Base-by-base conservation (phyloP, 176 grass and related monocot genomes). In the Paspalum notatum region DNA sequence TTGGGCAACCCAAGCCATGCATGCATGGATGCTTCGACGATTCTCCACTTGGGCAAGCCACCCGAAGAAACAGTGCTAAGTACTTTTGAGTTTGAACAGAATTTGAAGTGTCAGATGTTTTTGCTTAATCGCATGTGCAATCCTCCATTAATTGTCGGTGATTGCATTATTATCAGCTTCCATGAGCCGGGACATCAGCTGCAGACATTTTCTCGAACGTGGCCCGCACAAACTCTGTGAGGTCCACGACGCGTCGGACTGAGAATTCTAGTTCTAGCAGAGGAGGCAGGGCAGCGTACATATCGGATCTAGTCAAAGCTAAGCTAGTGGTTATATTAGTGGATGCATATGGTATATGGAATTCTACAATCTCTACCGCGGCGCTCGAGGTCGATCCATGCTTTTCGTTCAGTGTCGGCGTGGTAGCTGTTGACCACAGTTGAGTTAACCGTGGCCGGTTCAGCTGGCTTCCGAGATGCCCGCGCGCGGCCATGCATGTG, bases 111-210 rank as follows among this genome's bases (percentile, higher is more conserved):
- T 47, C 44, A 27, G 43, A 21, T 27, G 7, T 8, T 18, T 39
- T 53, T 72, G 9, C 15, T 37, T 72, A 5, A 13, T 26, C 49
- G 15, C 53, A 81, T 60, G 66, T 81, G 53, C 51, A 68, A 32
- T 80, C 17, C 66, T 75, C 2, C 24, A 4, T 50, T n/a, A n/a
- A n/a, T n/a, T 56, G 62, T 76, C 72, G 40, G 57, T 73, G 75
- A 79, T 41, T 12, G 10, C 42, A 38, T 71, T 64, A 1, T 39
- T 79, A 1, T 24, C 40, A 42, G 26, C 59, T 62, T 2, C 5
- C 67, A 26, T 32, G 57, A 61, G 8, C 40, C 38, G 38, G 15
- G 24, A 27, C 58, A 61, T 1, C 3, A 56, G 38, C 20, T 58
- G 72, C 52, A 62, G 22, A 6, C 32, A 39, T 63, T 32, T 62